Conservation (phyloP, 2,329 filamentous ascomycete genomes). For the Akanthomyces dipterigenus region DNA sequence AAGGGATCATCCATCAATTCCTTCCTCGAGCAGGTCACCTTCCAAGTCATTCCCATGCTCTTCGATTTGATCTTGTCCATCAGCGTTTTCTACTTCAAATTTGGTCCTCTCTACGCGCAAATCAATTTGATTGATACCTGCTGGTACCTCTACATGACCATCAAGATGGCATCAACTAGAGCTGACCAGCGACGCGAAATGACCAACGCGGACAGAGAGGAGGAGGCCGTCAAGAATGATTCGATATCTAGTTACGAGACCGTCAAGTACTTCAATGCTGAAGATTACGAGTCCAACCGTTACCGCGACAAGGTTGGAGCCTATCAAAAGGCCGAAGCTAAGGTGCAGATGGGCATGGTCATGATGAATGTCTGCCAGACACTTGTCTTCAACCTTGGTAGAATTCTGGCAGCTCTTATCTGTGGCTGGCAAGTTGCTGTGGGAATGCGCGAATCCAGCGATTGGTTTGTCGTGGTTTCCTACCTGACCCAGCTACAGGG, state of each 20-base stretch:
- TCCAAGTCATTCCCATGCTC: slow-evolving; percentile 91
- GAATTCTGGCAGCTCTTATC: slow-evolving; percentile 65
- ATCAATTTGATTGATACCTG: slow-evolving; percentile 88
- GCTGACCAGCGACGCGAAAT: slow-evolving; percentile 87
- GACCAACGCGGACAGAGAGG: slow-evolving; percentile 90
- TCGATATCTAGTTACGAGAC: slow-evolving; percentile 98
- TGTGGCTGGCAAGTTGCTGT: slow-evolving; percentile 70
- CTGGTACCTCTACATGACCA: slow-evolving; percentile 92
- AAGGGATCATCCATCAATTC: slow-evolving; percentile 95
- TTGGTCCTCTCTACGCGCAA: slow-evolving; percentile 71
- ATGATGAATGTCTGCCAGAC: slow-evolving; percentile 78
- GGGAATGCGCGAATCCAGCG: slow-evolving; percentile 57
- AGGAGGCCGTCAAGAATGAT: slow-evolving; percentile 97
- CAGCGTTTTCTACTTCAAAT: slow-evolving; percentile 59
- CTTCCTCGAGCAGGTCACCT: slow-evolving; percentile 93
- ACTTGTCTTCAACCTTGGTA: slow-evolving; percentile 69
- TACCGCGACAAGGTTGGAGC: slow-evolving; percentile 64
- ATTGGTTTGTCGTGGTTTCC: slow-evolving; percentile 67
- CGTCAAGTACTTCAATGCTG: slow-evolving; percentile 85
- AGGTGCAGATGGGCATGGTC: slow-evolving; percentile 69
- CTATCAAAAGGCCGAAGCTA: slow-evolving; percentile 69
- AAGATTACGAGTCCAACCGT: slow-evolving; percentile 68
- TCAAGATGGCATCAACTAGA: slow-evolving; percentile 90
- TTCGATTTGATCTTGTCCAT: slow-evolving; percentile 84
- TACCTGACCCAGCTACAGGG: slow-evolving; percentile 76